phyloP scores from a whole-genome alignment of 352 stramenopile genomes.

The Elongisporangium senticosum region DNA sequence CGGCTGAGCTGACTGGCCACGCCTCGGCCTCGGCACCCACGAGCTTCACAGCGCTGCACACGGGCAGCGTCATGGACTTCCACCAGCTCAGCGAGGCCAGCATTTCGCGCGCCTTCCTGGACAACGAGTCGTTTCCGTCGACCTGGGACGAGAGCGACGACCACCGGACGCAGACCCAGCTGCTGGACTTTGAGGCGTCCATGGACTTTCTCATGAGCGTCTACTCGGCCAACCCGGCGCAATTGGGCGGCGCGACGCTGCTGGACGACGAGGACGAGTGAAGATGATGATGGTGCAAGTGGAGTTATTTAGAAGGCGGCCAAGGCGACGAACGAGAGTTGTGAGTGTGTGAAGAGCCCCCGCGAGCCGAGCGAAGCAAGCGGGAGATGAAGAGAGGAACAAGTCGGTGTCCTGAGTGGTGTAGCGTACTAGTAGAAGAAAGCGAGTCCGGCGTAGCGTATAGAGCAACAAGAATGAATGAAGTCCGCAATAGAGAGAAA shows the following conservation, averaged over 20 bases:
- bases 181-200: conserved; percentile 65
- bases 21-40: neutral
- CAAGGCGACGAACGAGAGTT: neutral
- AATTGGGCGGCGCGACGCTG: conserved; percentile 19
- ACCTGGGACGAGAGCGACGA: conserved; percentile 21
- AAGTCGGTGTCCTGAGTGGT: neutral
- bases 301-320: neutral
- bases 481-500: neutral
- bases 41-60: neutral
- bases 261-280: neutral
- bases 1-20: no score
- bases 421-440: neutral
- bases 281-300: neutral
- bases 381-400: neutral
- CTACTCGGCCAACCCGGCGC: conserved; percentile 45
- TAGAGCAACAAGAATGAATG: neutral
- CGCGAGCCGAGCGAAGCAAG: neutral
- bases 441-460: neutral
- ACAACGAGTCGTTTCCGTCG: conserved; percentile 21
- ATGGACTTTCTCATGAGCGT: conserved; percentile 83
- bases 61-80: conserved; percentile 16
- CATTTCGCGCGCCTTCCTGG: conserved; percentile 36
- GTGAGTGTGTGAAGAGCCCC: neutral
- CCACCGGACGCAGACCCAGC: conserved; percentile 18
- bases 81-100: conserved; percentile 30